These are phyloP conservation scores for Termitomyces heimii DNA, from an alignment of 768 basidiomycete species.

Conservation along the genomic window DNA sequence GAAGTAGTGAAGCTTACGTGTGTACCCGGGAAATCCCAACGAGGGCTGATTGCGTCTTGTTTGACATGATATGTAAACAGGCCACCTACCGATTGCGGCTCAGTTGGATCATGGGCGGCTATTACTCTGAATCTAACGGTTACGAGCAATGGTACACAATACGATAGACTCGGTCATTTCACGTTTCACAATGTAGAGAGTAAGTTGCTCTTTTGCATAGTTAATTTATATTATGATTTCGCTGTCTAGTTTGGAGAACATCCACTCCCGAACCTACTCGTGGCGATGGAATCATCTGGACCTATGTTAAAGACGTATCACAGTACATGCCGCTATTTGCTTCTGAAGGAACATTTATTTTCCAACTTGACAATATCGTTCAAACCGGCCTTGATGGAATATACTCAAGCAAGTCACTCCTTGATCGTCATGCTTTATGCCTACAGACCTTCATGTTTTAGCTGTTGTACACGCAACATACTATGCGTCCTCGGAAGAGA, in stretches of 20 bases:
- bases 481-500: constrained; percentile 49
- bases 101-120: constrained; percentile 66
- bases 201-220: constrained; percentile 23
- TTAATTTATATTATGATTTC: background rate
- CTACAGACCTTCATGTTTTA: constrained; percentile 17
- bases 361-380: constrained; percentile 69
- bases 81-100: constrained; percentile 69
- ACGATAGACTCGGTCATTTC: constrained; percentile 65
- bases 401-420: constrained; percentile 51
- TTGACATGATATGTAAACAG: constrained; percentile 24
- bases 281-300: constrained; percentile 72
- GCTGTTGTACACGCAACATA: constrained; percentile 69
- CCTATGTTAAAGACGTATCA: constrained; percentile 70
- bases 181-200: constrained; percentile 77
- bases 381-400: constrained; percentile 52
- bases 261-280: constrained; percentile 72
- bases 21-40: constrained; percentile 11
- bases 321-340: constrained; percentile 67
- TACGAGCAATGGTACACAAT: constrained; percentile 74
- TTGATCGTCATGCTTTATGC: background rate
- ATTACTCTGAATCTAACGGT: constrained; percentile 74
- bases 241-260: constrained; percentile 57
- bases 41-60: background rate
- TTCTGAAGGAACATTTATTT: constrained; percentile 60
- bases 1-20: constrained; percentile 61